Evolutionary conservation across 306 rosid species (phyloP).

Genomic region (Lathyrus oleraceus): DNA sequence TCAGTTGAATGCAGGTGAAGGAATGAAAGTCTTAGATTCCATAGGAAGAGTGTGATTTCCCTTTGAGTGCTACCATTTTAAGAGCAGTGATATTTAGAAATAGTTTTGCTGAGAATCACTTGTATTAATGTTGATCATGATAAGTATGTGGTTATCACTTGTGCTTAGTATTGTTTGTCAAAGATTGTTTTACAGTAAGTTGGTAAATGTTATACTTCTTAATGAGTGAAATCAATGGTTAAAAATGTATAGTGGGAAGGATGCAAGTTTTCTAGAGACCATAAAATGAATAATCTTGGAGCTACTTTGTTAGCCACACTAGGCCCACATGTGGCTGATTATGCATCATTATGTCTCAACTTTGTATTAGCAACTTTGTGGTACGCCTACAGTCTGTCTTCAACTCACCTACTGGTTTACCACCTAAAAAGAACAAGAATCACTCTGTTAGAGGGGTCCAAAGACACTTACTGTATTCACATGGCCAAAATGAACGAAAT

Average conservation of each 20-base stretch:
- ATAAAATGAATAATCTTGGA: too few relatives aligned
- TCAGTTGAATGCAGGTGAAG: conserved; percentile 11
- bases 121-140: conserved; percentile 20
- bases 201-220: background rate
- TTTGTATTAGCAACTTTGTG: too few relatives aligned
- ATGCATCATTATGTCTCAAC: too few relatives aligned
- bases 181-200: background rate
- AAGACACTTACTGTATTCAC: too few relatives aligned
- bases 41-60: background rate
- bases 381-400: too few relatives aligned
- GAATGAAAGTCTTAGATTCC: background rate
- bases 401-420: too few relatives aligned
- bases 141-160: background rate
- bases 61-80: conserved; percentile 9
- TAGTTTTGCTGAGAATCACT: background rate
- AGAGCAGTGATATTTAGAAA: background rate
- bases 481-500: too few relatives aligned
- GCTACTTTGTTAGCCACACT: too few relatives aligned
- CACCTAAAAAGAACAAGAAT: too few relatives aligned
- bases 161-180: background rate
- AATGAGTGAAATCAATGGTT: background rate
- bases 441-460: too few relatives aligned
- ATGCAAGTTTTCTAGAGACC: background rate
- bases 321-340: too few relatives aligned
- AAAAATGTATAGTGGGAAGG: background rate